phyloP scores from a whole-genome alignment of 371 early-diverging fungal species.

The Dichotomocladium elegans region DNA sequence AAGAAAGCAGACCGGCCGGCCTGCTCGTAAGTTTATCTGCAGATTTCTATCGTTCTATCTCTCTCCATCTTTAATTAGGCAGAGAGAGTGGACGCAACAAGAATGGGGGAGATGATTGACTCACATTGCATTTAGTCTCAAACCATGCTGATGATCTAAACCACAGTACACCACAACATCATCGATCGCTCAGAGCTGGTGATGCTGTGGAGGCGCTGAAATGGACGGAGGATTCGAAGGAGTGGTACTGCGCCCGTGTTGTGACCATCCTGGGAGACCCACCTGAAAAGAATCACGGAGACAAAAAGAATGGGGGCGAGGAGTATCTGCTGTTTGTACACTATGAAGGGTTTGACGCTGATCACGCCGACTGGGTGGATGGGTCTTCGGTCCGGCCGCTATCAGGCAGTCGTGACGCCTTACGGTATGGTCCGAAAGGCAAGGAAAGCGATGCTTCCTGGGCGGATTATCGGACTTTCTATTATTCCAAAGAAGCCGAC shows the following conservation, averaged over 20 bases:
- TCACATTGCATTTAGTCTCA: too few relatives aligned
- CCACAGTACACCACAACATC: too few relatives aligned
- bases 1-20: too few relatives aligned
- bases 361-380: slow-evolving; percentile 60
- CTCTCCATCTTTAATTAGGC: too few relatives aligned
- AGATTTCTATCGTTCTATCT: too few relatives aligned
- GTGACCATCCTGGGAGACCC: slow-evolving; percentile 23
- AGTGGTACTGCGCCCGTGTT: slow-evolving; percentile 42
- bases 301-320: neutral
- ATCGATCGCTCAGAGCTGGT: too few relatives aligned
- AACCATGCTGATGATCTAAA: too few relatives aligned
- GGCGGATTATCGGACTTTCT: slow-evolving; percentile 53
- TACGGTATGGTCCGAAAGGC: slow-evolving; percentile 49
- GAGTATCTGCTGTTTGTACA: slow-evolving; percentile 42
- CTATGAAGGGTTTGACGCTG: slow-evolving; percentile 60
- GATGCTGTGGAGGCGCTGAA: slow-evolving; percentile 43
- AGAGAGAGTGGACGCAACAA: too few relatives aligned
- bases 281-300: neutral
- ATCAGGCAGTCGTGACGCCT: neutral
- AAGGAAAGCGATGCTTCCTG: slow-evolving; percentile 49
- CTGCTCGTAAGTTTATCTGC: too few relatives aligned
- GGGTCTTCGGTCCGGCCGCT: slow-evolving; percentile 17
- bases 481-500: slow-evolving; percentile 43
- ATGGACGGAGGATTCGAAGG: slow-evolving; percentile 20
- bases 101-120: too few relatives aligned